Evolutionary conservation across 2,329 filamentous ascomycete genomes (phyloP), one percentile per base, ranked within the genome.

Genomic region (Fonsecaea multimorphosa): DNA sequence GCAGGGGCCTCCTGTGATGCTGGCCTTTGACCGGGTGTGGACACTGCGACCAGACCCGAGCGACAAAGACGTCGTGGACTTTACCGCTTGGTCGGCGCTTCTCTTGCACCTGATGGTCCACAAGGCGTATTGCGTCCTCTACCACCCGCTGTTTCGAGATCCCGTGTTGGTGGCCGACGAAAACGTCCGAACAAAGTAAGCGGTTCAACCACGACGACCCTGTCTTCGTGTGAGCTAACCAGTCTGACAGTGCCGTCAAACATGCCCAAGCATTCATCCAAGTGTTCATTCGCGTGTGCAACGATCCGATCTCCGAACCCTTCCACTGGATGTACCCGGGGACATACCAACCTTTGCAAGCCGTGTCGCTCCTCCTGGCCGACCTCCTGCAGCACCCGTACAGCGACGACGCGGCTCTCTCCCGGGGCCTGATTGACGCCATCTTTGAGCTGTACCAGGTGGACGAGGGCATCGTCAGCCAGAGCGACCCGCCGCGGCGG

Each of bases 251-350:
- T 58, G 70, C 70, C n/a, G 61, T 72, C 54, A 68, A 67, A 57
- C 69, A 71, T 57, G 71, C 66, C 22, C 69, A 72, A 61, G 67
- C 70, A 14, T 72, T 71, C 58, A 49, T 72, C n/a, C 65, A 69
- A 58, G 61, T 71, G 19, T 72, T 72, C 56, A 65, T 72, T 14
- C 65, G 66, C 14, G 65, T 72, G 24, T 72, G 70, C 57, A 69
- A 68, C 44, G 71, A 67, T 31, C 61, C 60, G 12, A 58, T 58
- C 40, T 72, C 66, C 9, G 61, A 68, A 8, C 67, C 70, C 2
- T 72, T 68, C 51, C 68, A 72, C 27, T 72, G 70, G 71, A 70
- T 72, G 67, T 72, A 72, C 27, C 71, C 70, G 14, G 71, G 71
- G 2, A 70, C 70, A 8, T 72, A 72, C 38, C 70, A 72, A 38